Base-by-base conservation (phyloP, 139 green algal genomes). In the Yamagishiella unicocca region DNA sequence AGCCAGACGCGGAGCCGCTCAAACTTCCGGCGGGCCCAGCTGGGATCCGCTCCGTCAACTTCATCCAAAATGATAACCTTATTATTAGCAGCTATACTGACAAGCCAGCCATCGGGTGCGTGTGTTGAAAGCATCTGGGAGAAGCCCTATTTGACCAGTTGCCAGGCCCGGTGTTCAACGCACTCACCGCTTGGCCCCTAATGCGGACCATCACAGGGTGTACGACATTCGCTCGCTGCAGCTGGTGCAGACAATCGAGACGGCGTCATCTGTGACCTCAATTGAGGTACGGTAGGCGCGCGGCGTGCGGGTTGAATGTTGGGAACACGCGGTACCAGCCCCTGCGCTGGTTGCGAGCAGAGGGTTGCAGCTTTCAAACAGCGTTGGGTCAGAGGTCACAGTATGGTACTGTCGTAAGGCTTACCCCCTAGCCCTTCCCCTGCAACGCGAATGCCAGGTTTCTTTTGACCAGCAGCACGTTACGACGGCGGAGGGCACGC, bases 221-320 rank as follows among this genome's bases (percentile, higher is more conserved):
- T 99, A 93, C 92, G 97, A 99, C 83, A 77, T 95, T 42, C 91
- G 97, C 6, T 96, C 87, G 2, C 76, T 87, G 22, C 53, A 81
- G 21, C 75, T 95, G 6, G 95, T 95, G 50, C 89, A 90, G 42
- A 95, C 90, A 2, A 62, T 99, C 29, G 89, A 94, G 9, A 98
- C 96, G 2, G 82, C 90, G 2, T 82, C 88, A 0, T 80, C 94
- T 1, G 95, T 98, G 17, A 95, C 90, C 0, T 97, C 93, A 29
- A 90, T 99, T 21, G 97, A 99, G 82, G 89, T 99, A 33, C 88
- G 82, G 58, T n/a, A 7, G 27, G n/a, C n/a, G n/a, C n/a, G n/a
- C n/a, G n/a, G n/a, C n/a, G n/a, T n/a, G n/a, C n/a, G n/a, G n/a
- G n/a, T n/a, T n/a, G n/a, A n/a, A n/a, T n/a, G n/a, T n/a, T n/a